These are phyloP conservation scores for Xylaria castorea DNA, from an alignment of 495 filamentous ascomycete species.

Conservation along the genomic window DNA sequence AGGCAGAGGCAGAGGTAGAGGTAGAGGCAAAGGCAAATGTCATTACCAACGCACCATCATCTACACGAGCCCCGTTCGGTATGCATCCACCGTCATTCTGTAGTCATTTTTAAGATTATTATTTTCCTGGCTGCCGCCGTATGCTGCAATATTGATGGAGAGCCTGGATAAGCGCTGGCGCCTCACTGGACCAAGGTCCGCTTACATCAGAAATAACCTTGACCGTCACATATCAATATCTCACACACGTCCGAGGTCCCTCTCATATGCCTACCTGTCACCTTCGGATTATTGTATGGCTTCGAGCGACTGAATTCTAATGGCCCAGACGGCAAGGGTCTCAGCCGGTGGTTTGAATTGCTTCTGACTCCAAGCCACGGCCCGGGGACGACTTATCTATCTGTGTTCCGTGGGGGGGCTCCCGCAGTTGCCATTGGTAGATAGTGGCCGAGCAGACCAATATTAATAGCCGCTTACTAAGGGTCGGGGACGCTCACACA, in stretches of 20 bases:
- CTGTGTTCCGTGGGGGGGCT: background rate
- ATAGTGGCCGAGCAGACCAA: background rate
- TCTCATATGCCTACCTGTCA: background rate
- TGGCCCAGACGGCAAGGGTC: background rate
- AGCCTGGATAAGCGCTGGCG: conserved; percentile 13
- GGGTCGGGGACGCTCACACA: background rate
- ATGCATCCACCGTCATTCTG: conserved; percentile 4
- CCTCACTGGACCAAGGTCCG: background rate
- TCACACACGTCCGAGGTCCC: background rate
- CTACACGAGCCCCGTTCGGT: background rate
- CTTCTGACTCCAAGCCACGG: conserved; percentile 8
- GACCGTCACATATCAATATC: conserved; percentile 14
- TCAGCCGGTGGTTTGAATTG: background rate
- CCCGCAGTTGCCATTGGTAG: conserved; percentile 7
- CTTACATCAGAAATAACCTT: conserved; percentile 12
- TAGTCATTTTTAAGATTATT: background rate
- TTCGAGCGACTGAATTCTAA: background rate
- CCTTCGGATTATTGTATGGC: background rate
- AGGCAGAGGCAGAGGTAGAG: background rate
- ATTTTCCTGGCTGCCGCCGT: background rate
- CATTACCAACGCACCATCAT: background rate
- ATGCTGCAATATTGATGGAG: conserved; percentile 4
- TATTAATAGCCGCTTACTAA: background rate
- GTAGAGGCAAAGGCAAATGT: background rate
- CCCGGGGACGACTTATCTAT: conserved; percentile 8